Conservation (phyloP, 2,329 filamentous ascomycete species). For the Leptosphaerulina australis region DNA sequence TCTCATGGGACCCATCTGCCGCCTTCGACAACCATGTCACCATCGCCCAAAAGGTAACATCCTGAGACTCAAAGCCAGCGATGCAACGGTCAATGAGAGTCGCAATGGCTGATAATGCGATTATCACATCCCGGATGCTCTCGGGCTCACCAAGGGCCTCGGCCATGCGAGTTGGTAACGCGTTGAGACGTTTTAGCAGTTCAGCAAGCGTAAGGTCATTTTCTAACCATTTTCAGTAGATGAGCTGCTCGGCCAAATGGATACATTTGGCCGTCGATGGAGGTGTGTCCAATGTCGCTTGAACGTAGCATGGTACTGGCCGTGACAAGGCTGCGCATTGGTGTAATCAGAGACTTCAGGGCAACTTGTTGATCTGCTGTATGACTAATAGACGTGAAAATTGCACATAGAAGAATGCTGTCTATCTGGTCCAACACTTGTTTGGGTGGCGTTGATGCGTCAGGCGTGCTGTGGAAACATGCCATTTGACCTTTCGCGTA, state of each 20-base stretch:
- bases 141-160: neutral
- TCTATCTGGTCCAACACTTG: slow-evolving; percentile 11
- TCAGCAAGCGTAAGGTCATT: neutral
- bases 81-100: slow-evolving; percentile 13
- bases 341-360: neutral
- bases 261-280: neutral
- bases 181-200: neutral
- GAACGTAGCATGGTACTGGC: too few species aligned
- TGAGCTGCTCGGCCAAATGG: neutral
- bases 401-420: slow-evolving; percentile 1
- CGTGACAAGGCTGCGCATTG: neutral
- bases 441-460: slow-evolving; percentile 3
- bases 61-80: slow-evolving; percentile 22
- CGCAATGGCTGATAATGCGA: neutral
- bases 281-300: too few species aligned
- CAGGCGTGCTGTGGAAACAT: neutral
- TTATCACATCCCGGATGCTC: neutral
- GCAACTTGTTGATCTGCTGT: neutral
- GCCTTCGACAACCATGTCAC: slow-evolving; percentile 30
- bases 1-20: slow-evolving; percentile 24
- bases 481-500: neutral
- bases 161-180: neutral
- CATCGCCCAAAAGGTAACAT: slow-evolving; percentile 22
- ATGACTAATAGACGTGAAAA: neutral
- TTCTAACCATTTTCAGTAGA: neutral